phyloP scores from a whole-genome alignment of 78 protist species.

The Dictyostelium capitatum region DNA sequence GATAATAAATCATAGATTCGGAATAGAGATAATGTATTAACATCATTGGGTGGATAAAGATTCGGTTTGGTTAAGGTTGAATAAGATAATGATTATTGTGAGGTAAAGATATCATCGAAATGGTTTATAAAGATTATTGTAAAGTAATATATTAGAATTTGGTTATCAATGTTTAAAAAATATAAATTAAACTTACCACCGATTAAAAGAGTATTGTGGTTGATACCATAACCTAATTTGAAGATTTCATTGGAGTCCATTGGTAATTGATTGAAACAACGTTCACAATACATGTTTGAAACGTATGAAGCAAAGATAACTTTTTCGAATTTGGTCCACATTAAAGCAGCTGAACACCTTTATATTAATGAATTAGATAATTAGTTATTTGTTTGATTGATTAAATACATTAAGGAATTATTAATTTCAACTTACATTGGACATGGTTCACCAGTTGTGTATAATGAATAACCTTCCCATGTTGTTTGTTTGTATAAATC shows the following conservation, averaged over 20 bases:
- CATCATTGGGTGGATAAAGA: too few relatives aligned
- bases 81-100: too few relatives aligned
- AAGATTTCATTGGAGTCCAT: slow-evolving; percentile 27
- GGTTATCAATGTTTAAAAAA: too few relatives aligned
- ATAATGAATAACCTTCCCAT: slow-evolving; percentile 24
- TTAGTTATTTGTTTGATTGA: background rate
- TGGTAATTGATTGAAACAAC: slow-evolving; percentile 67
- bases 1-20: too few relatives aligned
- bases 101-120: too few relatives aligned
- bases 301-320: slow-evolving; percentile 37
- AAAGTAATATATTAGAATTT: too few relatives aligned
- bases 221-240: slow-evolving; percentile 37
- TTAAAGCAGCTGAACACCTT: slow-evolving; percentile 11
- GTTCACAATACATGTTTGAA: slow-evolving; percentile 51
- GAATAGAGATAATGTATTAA: too few relatives aligned
- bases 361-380: background rate
- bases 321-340: slow-evolving; percentile 1
- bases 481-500: background rate
- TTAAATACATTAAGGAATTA: background rate
- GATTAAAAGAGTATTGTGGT: background rate
- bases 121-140: too few relatives aligned
- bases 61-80: too few relatives aligned
- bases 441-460: slow-evolving; percentile 76
- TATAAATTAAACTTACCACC: too few relatives aligned
- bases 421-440: slow-evolving; percentile 4